Conservation (phyloP, 2,329 filamentous ascomycete species). For the Diplodia seriata region DNA sequence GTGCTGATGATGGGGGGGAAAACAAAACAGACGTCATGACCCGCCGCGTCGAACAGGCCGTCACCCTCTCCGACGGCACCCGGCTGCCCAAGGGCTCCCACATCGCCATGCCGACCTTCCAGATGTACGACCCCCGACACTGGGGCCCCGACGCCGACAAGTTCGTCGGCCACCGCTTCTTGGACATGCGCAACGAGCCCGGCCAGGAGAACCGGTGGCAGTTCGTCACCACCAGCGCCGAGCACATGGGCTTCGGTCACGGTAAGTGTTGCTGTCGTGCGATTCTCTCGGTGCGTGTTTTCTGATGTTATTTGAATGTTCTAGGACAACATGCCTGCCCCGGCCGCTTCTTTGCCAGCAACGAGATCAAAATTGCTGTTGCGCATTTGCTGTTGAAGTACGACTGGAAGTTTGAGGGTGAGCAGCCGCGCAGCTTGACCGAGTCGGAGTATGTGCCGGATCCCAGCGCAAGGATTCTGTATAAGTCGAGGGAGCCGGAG, state of each 20-base stretch:
- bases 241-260: constrained; percentile 36
- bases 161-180: constrained; percentile 36
- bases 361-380: constrained; percentile 34
- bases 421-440: neutral
- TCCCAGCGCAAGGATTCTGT: neutral
- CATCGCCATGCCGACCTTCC: constrained; percentile 20
- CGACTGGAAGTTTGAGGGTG: constrained; percentile 27
- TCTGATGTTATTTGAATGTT: too few relatives aligned
- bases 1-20: neutral
- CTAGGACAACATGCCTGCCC: constrained; percentile 24
- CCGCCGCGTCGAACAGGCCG: constrained; percentile 34
- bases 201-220: constrained; percentile 31
- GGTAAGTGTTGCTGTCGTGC: neutral
- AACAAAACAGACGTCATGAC: neutral
- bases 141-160: constrained; percentile 32
- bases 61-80: constrained; percentile 41
- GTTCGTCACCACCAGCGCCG: constrained; percentile 34
- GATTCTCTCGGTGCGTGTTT: too few relatives aligned
- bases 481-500: constrained; percentile 1
- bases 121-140: neutral
- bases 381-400: constrained; percentile 34
- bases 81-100: constrained; percentile 37
- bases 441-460: constrained; percentile 11
- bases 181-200: constrained; percentile 32
- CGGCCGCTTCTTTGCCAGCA: constrained; percentile 34